These are phyloP conservation scores for Arabis hirsuta DNA, from an alignment of 345 rosid species.

Conservation along the genomic window DNA sequence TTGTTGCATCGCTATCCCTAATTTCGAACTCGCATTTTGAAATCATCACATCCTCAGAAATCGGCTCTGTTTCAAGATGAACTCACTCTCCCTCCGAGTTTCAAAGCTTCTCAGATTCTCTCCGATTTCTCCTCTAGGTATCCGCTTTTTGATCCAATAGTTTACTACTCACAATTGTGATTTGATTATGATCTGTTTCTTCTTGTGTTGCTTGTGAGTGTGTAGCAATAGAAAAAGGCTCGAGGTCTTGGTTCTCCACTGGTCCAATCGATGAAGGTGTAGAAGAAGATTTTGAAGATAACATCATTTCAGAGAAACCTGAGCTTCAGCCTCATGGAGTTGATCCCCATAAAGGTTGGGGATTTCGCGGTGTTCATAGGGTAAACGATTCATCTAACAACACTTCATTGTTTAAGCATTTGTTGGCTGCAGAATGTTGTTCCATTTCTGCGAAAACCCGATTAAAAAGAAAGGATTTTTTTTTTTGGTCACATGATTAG, in stretches of 20 bases:
- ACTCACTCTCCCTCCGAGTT: constrained; percentile 33
- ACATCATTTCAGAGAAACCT: constrained; percentile 48
- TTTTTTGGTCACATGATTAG: background rate
- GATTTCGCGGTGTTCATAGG: constrained; percentile 91
- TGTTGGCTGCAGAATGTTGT: background rate
- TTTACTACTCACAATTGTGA: background rate
- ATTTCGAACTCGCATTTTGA: background rate
- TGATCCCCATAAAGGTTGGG: constrained; percentile 91
- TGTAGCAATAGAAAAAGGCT: constrained; percentile 30
- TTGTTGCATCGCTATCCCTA: constrained; percentile 3
- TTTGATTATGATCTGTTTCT: constrained; percentile 6
- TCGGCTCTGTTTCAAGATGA: constrained; percentile 22
- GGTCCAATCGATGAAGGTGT: constrained; percentile 41
- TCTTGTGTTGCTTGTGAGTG: constrained; percentile 13
- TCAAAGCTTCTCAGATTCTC: constrained; percentile 36
- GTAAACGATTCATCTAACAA: constrained; percentile 43
- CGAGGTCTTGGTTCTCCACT: constrained; percentile 37
- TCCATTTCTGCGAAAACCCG: background rate
- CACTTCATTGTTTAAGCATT: background rate
- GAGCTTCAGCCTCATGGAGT: constrained; percentile 81
- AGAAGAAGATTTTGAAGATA: constrained; percentile 51
- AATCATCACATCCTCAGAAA: background rate
- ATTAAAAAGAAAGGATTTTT: background rate
- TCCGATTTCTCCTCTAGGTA: constrained; percentile 32
- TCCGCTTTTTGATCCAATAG: background rate